Base-by-base conservation (phyloP, 768 basidiomycete genomes). In the Epithele typhae region DNA sequence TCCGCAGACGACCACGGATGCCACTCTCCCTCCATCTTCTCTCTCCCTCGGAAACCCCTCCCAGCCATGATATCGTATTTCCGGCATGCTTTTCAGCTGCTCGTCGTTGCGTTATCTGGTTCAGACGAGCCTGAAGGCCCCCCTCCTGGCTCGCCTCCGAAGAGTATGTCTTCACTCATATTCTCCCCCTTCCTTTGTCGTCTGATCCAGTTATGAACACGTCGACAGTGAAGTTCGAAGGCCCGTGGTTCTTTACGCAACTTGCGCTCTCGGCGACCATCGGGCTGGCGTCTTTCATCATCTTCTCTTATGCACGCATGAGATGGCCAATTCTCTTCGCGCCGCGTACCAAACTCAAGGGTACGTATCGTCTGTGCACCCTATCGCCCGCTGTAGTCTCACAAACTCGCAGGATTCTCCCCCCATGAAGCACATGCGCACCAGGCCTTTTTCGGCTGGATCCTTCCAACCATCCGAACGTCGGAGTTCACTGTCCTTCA, bases 241-340 rank as follows among this genome's bases (percentile, higher is more conserved):
- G 95, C 0, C 92, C 93, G 25, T 98, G 96, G 96, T 87, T 99
- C 66, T 81, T 82, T 18, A 96, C 94, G 1, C 95, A 98, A 64
- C 70, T 95, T 15, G 65, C 76, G 2, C 79, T 98, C 25, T 88
- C 95, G 3, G 70, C 78, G 11, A 65, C 75, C 15, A 81, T 99
- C 48, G 95, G 96, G 2, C 34, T 92, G 1, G 64, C 73, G 4
- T 87, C 89, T 0, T 92, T 97, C 67, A 60, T 96, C 14, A 60
- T 91, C 3, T 99, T 99, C 69, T 95, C 87, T 4, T 90, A 92
- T 59, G 84, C 83, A 55, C 74, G 96, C 9, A 88, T 84, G 5
- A 73, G 89, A 59, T 95, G 89, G 87, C 90, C 92, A 9, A 67
- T 96, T 6, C 71, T 91, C 4, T 99, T 92, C 64, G 90, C 92